Conservation (phyloP, 768 basidiomycete genomes). For the Pleurotus eryngii region DNA sequence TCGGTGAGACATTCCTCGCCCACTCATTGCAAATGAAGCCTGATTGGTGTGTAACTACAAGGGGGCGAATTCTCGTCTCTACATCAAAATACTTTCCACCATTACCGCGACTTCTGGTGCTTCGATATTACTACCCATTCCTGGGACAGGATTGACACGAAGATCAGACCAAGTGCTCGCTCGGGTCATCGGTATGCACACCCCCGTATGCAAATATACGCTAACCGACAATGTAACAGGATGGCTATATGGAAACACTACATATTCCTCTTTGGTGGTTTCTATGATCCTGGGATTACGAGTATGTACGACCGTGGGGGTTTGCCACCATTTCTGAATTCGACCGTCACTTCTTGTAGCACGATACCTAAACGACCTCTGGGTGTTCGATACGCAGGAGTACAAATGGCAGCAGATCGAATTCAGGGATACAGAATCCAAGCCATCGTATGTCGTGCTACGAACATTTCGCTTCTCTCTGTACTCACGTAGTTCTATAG, state of each 20-base stretch:
- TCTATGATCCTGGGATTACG: conserved; percentile 81
- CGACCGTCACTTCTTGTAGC: conserved; percentile 35
- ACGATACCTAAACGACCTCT: conserved; percentile 78
- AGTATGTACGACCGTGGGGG: conserved; percentile 41
- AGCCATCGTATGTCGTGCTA: conserved; percentile 58
- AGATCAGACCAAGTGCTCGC: conserved; percentile 71
- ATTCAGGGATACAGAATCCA: conserved; percentile 63
- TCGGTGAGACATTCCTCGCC: conserved; percentile 41
- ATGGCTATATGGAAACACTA: conserved; percentile 91
- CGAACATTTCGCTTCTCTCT: background rate
- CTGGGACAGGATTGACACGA: conserved; percentile 91
- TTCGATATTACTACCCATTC: conserved; percentile 76
- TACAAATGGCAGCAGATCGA: conserved; percentile 84
- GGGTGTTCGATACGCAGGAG: conserved; percentile 83
- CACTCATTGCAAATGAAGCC: background rate
- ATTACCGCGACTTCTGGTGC: conserved; percentile 87
- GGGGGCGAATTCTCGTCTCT: conserved; percentile 87
- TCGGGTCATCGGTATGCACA: conserved; percentile 72
- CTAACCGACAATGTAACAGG: conserved; percentile 28
- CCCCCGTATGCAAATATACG: background rate
- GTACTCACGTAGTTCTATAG: conserved; percentile 27
- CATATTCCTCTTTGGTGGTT: conserved; percentile 86
- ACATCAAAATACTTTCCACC: conserved; percentile 81
- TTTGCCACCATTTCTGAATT: background rate
- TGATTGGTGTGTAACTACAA: conserved; percentile 16